These are phyloP conservation scores for Eurotiales sp. DNA, from an alignment of 2,329 filamentous ascomycete species.

Conservation along the genomic window DNA sequence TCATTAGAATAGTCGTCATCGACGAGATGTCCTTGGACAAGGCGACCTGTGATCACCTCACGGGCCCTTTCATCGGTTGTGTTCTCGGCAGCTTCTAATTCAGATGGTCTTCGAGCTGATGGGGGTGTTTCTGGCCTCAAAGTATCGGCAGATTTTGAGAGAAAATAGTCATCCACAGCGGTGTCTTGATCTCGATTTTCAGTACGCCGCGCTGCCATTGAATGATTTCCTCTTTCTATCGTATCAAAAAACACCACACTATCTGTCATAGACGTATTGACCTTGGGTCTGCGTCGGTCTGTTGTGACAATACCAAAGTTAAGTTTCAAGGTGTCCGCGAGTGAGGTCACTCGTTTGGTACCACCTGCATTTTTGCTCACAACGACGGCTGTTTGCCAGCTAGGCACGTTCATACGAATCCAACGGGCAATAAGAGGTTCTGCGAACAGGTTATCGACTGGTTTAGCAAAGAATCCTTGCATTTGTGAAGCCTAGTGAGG, in stretches of 20 bases:
- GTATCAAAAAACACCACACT: conserved; percentile 74
- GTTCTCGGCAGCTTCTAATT: conserved; percentile 46
- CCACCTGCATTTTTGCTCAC: conserved; percentile 98
- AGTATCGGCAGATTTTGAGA: conserved; percentile 22
- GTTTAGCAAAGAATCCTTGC: conserved; percentile 98
- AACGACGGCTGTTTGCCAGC: conserved; percentile 86
- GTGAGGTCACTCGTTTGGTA: conserved; percentile 92
- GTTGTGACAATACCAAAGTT: conserved; percentile 88
- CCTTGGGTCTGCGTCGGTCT: conserved; percentile 49
- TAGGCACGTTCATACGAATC: conserved; percentile 83
- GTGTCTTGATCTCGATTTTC: conserved; percentile 4
- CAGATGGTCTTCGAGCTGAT: conserved; percentile 39
- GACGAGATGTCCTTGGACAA: conserved; percentile 92
- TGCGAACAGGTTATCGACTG: conserved; percentile 94
- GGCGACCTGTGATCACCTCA: conserved; percentile 85
- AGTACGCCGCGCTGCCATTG: conserved; percentile 3
- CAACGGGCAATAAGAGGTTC: conserved; percentile 93
- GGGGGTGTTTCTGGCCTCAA: conserved; percentile 35
- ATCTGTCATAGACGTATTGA: conserved; percentile 62
- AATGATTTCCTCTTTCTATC: conserved; percentile 42
- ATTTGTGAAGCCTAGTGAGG: conserved; percentile 73
- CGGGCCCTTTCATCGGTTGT: conserved; percentile 78
- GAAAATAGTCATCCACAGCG: conserved; percentile 13
- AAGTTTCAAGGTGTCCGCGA: conserved; percentile 92
- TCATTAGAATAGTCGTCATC: conserved; percentile 77